Base-by-base conservation (phyloP, 305 asterid genomes). In the Plantago rigida region DNA sequence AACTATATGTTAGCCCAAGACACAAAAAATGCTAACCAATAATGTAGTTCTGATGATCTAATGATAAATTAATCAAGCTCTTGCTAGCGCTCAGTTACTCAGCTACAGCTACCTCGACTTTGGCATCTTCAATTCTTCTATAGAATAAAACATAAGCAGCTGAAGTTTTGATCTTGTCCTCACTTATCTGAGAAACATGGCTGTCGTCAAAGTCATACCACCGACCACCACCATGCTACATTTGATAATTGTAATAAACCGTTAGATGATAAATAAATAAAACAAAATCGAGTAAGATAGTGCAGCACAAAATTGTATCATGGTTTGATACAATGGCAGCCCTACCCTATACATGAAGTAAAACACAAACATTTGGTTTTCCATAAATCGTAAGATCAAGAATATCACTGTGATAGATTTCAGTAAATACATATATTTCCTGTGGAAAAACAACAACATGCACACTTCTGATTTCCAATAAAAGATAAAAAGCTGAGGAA, bases 151-250 rank as follows among this genome's bases (percentile, higher is more conserved):
- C 94, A 76, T 91, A 91, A 24, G 98, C 95, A 34, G 96, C 90
- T 2, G 95, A 82, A 64, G 93, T 82, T 78, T 84, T 91, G 79
- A 91, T 84, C 93, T 81, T 84, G 77, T 80, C 96, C 79, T 72
- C 86, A n/a, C 73, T 72, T 82, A 86, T 78, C 44, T 82, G 82
- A 60, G 84, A 87, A 61, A 88, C 95, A 19, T 75, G 82, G 80
- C 87, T 91, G 77, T 91, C 96, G 26, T 88, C 96, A 39, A 91
- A 88, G 75, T 88, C 95, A 15, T 79, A 91, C 98, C 96, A 88
- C 51, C 69, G 81, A 64, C 82, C 87, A 19, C 93, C 91, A 24
- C 84, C 95, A 64, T 86, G 96, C 98, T 91, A 63, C 81, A 80
- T 68, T 47, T 55, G 2, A 59, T 49, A 51, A 73, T 63, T 59